Percentiles rank a stretch among this genome's conserved stretches.
phyloP scores from a whole-genome alignment of 192 early-diverging fungal genomes.

The Coemansia brasiliensis region DNA sequence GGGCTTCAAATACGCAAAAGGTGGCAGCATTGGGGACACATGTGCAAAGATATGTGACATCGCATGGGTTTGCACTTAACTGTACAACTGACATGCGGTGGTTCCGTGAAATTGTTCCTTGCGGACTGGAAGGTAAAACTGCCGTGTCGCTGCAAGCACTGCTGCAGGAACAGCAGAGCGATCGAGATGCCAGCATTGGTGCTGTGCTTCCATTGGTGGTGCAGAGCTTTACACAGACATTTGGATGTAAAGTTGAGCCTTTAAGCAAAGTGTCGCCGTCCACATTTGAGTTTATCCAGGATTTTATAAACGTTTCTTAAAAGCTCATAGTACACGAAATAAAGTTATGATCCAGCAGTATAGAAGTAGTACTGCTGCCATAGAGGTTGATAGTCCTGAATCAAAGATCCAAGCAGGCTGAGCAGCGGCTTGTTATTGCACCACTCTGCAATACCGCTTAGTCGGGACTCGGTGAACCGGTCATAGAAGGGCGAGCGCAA shows the following conservation, averaged over 20 bases:
- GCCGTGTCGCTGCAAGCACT: slow-evolving; percentile 67
- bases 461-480: slow-evolving; percentile 65
- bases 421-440: slow-evolving; percentile 75
- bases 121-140: slow-evolving; percentile 76
- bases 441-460: slow-evolving; percentile 65
- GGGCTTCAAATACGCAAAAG: slow-evolving; percentile 81
- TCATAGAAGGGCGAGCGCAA: slow-evolving; percentile 85
- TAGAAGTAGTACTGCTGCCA: slow-evolving; percentile 92
- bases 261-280: slow-evolving; percentile 28
- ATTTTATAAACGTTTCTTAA: slow-evolving; percentile 21
- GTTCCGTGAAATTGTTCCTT: slow-evolving; percentile 90
- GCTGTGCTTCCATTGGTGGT: slow-evolving; percentile 23
- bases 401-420: slow-evolving; percentile 72
- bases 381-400: slow-evolving; percentile 85
- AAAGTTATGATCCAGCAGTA: slow-evolving; percentile 61
- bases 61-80: slow-evolving; percentile 94
- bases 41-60: slow-evolving; percentile 82
- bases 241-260: slow-evolving; percentile 33
- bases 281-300: slow-evolving; percentile 25
- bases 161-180: slow-evolving; percentile 1
- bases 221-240: slow-evolving; percentile 30
- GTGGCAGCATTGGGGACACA: slow-evolving; percentile 94
- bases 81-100: slow-evolving; percentile 85
- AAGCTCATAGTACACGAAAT: slow-evolving; percentile 3
- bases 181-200: slow-evolving; percentile 11